Evolutionary conservation across 352 stramenopile genomes (phyloP), one percentile per base, ranked within the genome.

Genomic region (Phytophthora quininea): DNA sequence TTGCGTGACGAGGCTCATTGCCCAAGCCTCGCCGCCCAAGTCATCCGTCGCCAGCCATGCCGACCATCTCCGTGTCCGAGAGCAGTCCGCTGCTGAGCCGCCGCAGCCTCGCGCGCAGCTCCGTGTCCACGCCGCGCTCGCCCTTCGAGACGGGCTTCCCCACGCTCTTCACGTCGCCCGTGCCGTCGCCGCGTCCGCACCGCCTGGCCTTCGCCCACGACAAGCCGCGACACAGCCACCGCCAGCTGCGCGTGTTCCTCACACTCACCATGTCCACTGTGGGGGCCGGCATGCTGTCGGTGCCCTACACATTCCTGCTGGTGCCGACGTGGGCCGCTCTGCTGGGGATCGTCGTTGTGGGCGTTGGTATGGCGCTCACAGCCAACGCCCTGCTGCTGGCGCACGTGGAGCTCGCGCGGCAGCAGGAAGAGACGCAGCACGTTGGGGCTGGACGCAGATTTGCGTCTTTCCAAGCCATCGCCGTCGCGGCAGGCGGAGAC

Each of bases 261-360:
- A 90, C 80, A 55, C 76, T 93, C 62, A 84, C 90, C 65, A 89
- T 92, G 79, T 91, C 83, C 45, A 87, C 88, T 24, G 81, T 92
- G 29, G 86, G 86, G 42, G 83, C 80, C 14, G 86, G 86, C 19
- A 84, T 92, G 80, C 70, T 93, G 12, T 82, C 78, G 0, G 69
- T 93, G 50, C 83, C 86, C 14, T 93, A 89, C 70, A 89, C 82
- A 37, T 93, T 93, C 55, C 49, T 89, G 29, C 58, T 88, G 14
- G 66, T 85, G 33, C 72, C 83, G 0, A 72, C 73, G 14, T 80
- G 73, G 67, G 46, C 67, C 5, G 82, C 83, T 6, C 35, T 89
- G n/a, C 35, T 69, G 14, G 70, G 70, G 24, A 64, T 92, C 51
- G 53, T 84, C 12, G 24, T 73, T 14, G 86, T 93, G 11, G 83